Base-by-base conservation (phyloP, 2,329 filamentous ascomycete genomes). In the Trichophyton equinum region DNA sequence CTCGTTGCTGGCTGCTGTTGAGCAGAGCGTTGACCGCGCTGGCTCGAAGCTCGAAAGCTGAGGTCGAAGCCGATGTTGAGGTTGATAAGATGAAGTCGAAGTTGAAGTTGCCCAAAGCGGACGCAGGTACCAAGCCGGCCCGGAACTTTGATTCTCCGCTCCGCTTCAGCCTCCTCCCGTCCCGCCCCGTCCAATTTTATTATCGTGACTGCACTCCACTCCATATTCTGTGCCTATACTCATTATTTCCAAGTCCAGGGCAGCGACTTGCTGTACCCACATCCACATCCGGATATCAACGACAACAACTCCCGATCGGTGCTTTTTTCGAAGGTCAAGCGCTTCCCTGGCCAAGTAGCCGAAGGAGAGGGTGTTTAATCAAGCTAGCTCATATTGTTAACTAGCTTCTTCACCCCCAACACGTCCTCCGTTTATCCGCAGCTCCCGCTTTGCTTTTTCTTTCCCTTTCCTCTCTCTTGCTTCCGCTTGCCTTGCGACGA, bases 31-130 rank as follows among this genome's bases (percentile, higher is more conserved):
- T 47, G 44, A 33, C 13, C 11, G n/a, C n/a, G n/a, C 40, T 30
- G n/a, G 11, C 6, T 22, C 27, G 49, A 53, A 53, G 49, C 27
- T 30, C 27, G 27, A 30, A 51, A 30, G 46, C 46, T 18, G 18
- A 18, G 18, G 18, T 51, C 33, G 46, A 53, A 30, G 49, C 6
- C n/a, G 13, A n/a, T 51, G 11, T 53, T 51, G 11, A 33, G 27
- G 9, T 53, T 33, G 11, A 18, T n/a, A 53, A 53, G 49, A 20
- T 47, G 44, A 47, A 47, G 27, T 30, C 33, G 47, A 51, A 25
- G 47, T 25, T 51, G 49, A 33, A 53, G 49, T 53, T 53, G 49
- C 49, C 49, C 49, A n/a, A 33, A 53, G 22, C 49, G 49, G 49
- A 53, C 49, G 49, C 49, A 53, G 49, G 49, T 53, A 53, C 49